Conservation (phyloP, 1,139 yeast genomes). For the Eremothecium sinecaudum region DNA sequence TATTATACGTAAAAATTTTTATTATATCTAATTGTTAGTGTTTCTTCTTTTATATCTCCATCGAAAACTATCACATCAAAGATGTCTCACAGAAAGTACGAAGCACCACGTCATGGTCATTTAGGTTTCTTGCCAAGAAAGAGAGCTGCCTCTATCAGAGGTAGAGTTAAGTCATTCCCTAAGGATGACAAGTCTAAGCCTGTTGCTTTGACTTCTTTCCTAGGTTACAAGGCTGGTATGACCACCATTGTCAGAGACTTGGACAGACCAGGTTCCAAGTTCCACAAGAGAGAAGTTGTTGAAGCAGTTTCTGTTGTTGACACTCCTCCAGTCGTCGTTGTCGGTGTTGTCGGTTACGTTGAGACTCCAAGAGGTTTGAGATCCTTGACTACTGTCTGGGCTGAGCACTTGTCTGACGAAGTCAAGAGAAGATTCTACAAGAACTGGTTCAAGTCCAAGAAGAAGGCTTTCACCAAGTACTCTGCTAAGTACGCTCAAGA, state of each 20-base stretch:
- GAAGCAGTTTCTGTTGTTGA: constrained; percentile 99
- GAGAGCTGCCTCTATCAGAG: constrained; percentile 99
- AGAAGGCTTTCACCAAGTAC: constrained; percentile 99
- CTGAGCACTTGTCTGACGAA: constrained; percentile 99
- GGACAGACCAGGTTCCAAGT: constrained; percentile 99
- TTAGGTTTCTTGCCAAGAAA: constrained; percentile 99
- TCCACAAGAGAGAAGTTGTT: constrained; percentile 99
- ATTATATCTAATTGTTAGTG: background rate
- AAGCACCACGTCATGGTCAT: constrained; percentile 99
- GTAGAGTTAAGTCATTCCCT: constrained; percentile 99
- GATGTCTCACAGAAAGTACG: constrained; percentile 99
- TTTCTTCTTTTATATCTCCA: background rate
- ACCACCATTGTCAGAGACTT: constrained; percentile 99
- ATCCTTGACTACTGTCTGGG: constrained; percentile 99
- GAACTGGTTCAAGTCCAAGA: constrained; percentile 99
- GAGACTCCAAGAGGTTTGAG: constrained; percentile 99
- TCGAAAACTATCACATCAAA: constrained; percentile 15
- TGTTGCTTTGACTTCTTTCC: constrained; percentile 98
- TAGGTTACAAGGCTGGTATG: constrained; percentile 99
- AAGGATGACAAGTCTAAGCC: constrained; percentile 97
- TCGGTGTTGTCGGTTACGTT: constrained; percentile 99
- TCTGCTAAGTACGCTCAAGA: constrained; percentile 92
- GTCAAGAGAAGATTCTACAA: constrained; percentile 99
- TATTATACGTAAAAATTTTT: background rate
- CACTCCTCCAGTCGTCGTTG: constrained; percentile 98